Evolutionary conservation across 1,284 basidiomycete genomes (phyloP).

Genomic region (Vanrija humicola): DNA sequence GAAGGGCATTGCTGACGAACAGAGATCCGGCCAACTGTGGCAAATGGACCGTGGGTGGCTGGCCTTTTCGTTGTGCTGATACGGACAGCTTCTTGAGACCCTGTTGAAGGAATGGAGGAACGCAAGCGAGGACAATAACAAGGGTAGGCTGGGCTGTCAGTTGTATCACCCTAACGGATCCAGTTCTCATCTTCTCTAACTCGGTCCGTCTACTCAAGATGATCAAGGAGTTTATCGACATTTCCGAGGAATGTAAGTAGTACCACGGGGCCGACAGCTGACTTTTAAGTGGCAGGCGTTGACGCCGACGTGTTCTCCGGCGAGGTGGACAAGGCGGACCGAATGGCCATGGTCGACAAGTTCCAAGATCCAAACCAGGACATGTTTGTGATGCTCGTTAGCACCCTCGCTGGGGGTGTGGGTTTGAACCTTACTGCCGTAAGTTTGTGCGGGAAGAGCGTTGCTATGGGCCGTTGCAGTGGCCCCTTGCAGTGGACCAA

Average conservation of each 20-base stretch:
- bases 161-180: conserved; percentile 9
- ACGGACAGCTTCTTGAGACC: conserved; percentile 43
- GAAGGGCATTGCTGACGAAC: background rate
- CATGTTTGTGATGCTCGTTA: conserved; percentile 48
- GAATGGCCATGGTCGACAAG: conserved; percentile 50
- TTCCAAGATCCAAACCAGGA: conserved; percentile 49
- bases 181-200: conserved; percentile 52
- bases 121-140: conserved; percentile 46
- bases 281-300: conserved; percentile 31
- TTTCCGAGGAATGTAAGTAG: conserved; percentile 39
- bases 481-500: background rate
- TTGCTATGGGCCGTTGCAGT: too few relatives aligned
- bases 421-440: conserved; percentile 47
- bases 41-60: conserved; percentile 50
- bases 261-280: conserved; percentile 23
- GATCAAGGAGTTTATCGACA: conserved; percentile 48
- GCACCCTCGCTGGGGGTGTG: conserved; percentile 43
- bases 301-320: conserved; percentile 49
- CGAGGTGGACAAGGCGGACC: conserved; percentile 42
- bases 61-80: background rate
- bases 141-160: conserved; percentile 24
- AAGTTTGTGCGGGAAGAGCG: conserved; percentile 3
- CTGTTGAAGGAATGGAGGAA: conserved; percentile 50
- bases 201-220: conserved; percentile 51
- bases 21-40: conserved; percentile 51